These are phyloP conservation scores for Rhodotorula diobovata DNA, from an alignment of 768 basidiomycete genomes.

Conservation along the genomic window DNA sequence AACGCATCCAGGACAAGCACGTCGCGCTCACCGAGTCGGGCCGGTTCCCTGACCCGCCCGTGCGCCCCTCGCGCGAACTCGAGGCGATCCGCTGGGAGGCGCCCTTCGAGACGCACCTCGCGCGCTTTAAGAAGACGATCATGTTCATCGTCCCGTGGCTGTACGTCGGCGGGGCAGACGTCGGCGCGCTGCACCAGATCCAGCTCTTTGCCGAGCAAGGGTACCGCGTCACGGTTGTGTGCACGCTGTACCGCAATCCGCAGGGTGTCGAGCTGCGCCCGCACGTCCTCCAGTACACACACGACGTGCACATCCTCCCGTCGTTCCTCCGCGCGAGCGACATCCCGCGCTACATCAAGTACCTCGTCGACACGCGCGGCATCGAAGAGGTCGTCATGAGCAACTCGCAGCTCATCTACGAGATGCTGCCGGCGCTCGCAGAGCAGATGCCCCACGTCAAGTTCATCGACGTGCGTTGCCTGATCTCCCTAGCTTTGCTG, in stretches of 20 bases:
- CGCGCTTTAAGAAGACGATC: conserved; percentile 21
- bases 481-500: too few relatives aligned
- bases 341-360: conserved; percentile 36
- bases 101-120: conserved; percentile 25
- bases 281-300: conserved; percentile 36
- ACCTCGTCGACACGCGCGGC: conserved; percentile 29
- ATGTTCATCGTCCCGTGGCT: conserved; percentile 39
- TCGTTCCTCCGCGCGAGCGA: conserved; percentile 37
- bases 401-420: conserved; percentile 36
- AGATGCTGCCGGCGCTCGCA: conserved; percentile 34
- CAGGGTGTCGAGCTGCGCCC: conserved; percentile 37
- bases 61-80: conserved; percentile 17
- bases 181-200: conserved; percentile 38
- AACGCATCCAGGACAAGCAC: conserved; percentile 33
- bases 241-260: conserved; percentile 31
- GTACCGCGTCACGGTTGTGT: conserved; percentile 38
- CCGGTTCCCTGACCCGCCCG: conserved; percentile 9
- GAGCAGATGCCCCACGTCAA: conserved; percentile 37
- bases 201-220: conserved; percentile 32
- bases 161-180: conserved; percentile 35
- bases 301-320: conserved; percentile 39
- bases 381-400: conserved; percentile 28
- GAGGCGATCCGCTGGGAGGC: conserved; percentile 29
- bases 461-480: conserved; percentile 31
- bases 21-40: conserved; percentile 2